Conservation (phyloP, 1,284 basidiomycete species). For the Chalciporus sp. region DNA sequence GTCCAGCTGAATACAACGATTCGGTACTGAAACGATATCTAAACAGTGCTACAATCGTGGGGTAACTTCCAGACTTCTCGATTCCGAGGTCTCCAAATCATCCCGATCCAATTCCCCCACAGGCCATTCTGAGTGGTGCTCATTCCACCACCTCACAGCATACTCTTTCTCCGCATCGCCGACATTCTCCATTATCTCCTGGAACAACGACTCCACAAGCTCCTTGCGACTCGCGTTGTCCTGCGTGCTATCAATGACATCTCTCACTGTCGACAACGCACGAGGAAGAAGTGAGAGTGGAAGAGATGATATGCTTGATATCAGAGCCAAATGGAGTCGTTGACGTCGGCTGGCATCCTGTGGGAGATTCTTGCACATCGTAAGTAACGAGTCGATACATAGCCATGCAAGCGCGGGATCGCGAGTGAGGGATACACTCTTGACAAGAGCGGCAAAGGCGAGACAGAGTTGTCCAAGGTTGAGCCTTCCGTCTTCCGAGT, state of each 20-base stretch:
- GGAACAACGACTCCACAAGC: slow-evolving; percentile 57
- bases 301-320: slow-evolving; percentile 61
- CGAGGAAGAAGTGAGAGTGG: slow-evolving; percentile 54
- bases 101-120: neutral
- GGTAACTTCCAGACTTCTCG: neutral
- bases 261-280: slow-evolving; percentile 50
- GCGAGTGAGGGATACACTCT: slow-evolving; percentile 49
- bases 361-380: slow-evolving; percentile 27
- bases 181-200: slow-evolving; percentile 59
- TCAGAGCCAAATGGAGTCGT: slow-evolving; percentile 56
- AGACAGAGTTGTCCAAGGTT: slow-evolving; percentile 62
- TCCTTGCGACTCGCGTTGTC: slow-evolving; percentile 39
- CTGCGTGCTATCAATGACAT: slow-evolving; percentile 33
- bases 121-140: slow-evolving; percentile 33
- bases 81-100: neutral
- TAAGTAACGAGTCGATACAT: slow-evolving; percentile 56
- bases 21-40: too few relatives aligned
- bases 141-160: slow-evolving; percentile 69
- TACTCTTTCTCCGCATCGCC: slow-evolving; percentile 69
- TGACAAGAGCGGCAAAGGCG: slow-evolving; percentile 66
- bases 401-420: slow-evolving; percentile 56
- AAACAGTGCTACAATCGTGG: slow-evolving; percentile 17
- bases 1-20: too few relatives aligned
- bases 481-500: slow-evolving; percentile 59
- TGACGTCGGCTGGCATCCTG: slow-evolving; percentile 42